Base-by-base conservation (phyloP, 1,284 basidiomycete species). In the Pseudozyma pruni region DNA sequence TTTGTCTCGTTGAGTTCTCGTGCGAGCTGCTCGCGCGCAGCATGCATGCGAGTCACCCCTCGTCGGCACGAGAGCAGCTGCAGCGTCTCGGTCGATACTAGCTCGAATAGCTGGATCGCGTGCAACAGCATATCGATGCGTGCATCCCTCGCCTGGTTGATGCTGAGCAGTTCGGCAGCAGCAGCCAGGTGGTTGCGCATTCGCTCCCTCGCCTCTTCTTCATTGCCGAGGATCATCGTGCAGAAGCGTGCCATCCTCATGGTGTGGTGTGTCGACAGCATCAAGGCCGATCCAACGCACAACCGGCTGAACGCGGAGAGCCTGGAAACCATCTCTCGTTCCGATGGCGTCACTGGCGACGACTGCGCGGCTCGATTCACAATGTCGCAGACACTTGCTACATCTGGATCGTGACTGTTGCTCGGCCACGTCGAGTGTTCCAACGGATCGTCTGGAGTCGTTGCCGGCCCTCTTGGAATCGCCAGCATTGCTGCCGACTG, bases 41-140 rank as follows among this genome's bases (percentile, higher is more conserved):
- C 57, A 4, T 47, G 39, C 57, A 60, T 60, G 19, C 57, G 57
- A 19, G 32, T 17, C 14, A 45, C 40, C 23, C 57, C 57, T 2
- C 57, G 43, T 17, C 57, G 49, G 22, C 57, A 52, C 16, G 49
- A 60, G 8, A 60, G 57, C 38, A 53, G 16, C 34, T 60, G 57
- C 3, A 60, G 50, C 27, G 19, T 53, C 34, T 60, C 57, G n/a
- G 50, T 34, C 9, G 49, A 47, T 2, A 60, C 32, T 9, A 60
- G 45, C 33, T 47, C 40, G 8, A 60, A 53, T 10, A 60, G 47
- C 37, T 60, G 57, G 17, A 49, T 43, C 7, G 57, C 50, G 11
- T 52, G 43, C 20, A 60, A 45, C 31, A 60, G 50, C 32, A 60
- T 31, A 13, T 51, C 48, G 42, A 51, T 48, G 14, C 56, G 56